Evolutionary conservation across 2,329 filamentous ascomycete genomes (phyloP), one percentile per base, ranked within the genome.

Genomic region (Penicillium sclerotigenum): DNA sequence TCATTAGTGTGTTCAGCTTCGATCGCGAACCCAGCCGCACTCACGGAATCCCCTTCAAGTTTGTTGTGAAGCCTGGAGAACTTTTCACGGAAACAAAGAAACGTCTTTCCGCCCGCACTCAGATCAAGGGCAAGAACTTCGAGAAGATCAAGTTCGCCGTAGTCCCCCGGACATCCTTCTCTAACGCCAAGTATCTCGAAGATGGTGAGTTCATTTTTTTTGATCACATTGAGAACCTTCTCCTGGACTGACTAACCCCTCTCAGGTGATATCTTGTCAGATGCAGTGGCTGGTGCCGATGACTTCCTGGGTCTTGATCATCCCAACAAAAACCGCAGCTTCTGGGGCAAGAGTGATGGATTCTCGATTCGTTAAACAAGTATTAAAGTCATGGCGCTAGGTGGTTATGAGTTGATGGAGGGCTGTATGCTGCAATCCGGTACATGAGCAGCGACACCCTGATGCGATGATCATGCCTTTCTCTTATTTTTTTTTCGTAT

Each of bases 121-220:
- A 92, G 26, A 87, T 99, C 77, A 97, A 97, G 76, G 95, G 94
- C 73, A 99, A 99, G 80, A 91, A 91, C 63, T 92, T 99, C 65
- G 93, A 99, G 75, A 97, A 97, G 81, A 94, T 99, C 75, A 97
- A 95, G 75, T 97, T 99, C 79, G 89, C 91, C 7, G 76, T 96
- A 31, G 83, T 97, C 49, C 80, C 86, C 72, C 81, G 89, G 71
- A 65, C 76, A 65, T 81, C 85, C 49, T 95, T 90, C 74, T 86
- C 88, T 37, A 91, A 88, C 69, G 88, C 91, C 26, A 83, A 85
- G 57, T 95, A 95, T 76, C 79, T 99, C 45, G 86, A 88, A 64
- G 94, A 97, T 77, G 91, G 93, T 96, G 78, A 80, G 87, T 73
- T 14, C 26, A 20, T 18, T 24, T 34, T 16, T 20, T 18, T 45